Conservation (phyloP, 257 asterid species). For the Leptodermis oblonga region DNA sequence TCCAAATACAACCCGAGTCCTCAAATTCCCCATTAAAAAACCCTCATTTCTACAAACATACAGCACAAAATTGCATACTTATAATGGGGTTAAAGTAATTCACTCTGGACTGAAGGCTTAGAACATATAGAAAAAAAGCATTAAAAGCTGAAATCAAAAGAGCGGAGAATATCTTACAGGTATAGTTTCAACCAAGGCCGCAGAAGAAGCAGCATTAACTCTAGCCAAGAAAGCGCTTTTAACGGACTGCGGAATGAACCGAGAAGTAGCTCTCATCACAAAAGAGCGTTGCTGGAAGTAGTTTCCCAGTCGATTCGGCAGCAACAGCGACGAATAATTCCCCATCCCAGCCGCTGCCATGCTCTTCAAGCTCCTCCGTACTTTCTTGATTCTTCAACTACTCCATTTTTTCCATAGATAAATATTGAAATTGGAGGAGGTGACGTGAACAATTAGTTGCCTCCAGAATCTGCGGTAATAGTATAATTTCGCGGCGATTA, state of each 20-base stretch:
- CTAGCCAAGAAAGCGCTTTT: constrained; percentile 21
- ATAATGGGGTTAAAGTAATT: neutral
- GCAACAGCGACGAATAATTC: constrained; percentile 24
- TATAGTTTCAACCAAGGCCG: constrained; percentile 36
- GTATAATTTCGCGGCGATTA: no score
- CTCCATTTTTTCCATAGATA: no score
- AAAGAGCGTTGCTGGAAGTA: constrained; percentile 24
- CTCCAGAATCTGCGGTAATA: neutral
- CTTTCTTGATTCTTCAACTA: neutral
- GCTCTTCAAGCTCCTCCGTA: neutral
- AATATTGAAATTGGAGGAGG: neutral
- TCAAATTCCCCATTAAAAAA: neutral
- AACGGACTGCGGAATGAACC: constrained; percentile 23
- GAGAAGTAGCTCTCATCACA: constrained; percentile 18
- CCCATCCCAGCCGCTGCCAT: constrained; percentile 26
- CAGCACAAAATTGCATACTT: neutral
- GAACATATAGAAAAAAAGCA: neutral
- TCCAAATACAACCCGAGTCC: neutral
- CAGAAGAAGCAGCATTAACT: constrained; percentile 37
- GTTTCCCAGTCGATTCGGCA: constrained; percentile 31
- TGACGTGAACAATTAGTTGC: constrained; percentile 14
- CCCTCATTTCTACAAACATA: neutral
- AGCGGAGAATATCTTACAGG: constrained; percentile 30
- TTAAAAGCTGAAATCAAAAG: no score
- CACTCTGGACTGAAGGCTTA: neutral